Conservation (phyloP, 345 rosid species). For the Cardamine occulta region DNA sequence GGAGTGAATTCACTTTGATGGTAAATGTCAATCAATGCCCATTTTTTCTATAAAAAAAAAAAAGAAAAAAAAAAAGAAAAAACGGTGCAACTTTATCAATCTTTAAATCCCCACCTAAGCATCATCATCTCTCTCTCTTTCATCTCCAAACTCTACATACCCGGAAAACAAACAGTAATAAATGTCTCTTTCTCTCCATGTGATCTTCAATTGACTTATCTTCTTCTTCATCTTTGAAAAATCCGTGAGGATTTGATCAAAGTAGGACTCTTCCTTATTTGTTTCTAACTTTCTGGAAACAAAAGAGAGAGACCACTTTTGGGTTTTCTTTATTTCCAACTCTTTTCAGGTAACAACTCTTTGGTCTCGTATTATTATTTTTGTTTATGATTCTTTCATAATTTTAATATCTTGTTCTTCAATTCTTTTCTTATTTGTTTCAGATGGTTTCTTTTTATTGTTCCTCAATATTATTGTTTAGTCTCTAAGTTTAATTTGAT, state of each 20-base stretch:
- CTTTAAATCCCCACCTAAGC: constrained; percentile 31
- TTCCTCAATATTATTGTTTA: not conserved
- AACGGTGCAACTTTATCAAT: constrained; percentile 36
- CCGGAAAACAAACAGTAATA: constrained; percentile 21
- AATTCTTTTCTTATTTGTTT: not conserved
- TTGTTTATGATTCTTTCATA: not conserved
- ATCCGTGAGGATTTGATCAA: not conserved
- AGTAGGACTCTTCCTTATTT: constrained; percentile 24
- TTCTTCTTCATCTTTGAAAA: constrained; percentile 15
- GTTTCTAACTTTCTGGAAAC: constrained; percentile 1
- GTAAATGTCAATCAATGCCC: constrained; percentile 7
- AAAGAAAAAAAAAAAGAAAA: no score
- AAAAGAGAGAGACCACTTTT: constrained; percentile 22
- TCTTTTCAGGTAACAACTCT: constrained; percentile 30
- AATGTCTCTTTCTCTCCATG: constrained; percentile 37
- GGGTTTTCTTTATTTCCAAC: constrained; percentile 22
- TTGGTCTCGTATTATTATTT: not conserved
- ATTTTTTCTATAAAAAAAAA: no score
- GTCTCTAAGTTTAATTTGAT: not conserved
- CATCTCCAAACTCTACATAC: constrained; percentile 10
- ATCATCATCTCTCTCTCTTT: constrained; percentile 14
- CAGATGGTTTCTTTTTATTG: constrained; percentile 16
- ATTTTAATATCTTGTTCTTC: not conserved
- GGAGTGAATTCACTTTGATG: not conserved
- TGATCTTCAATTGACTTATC: constrained; percentile 38